Percentiles rank a stretch among this genome's conserved stretches.
phyloP scores from a whole-genome alignment of 345 rosid species.

The Euphorbia peplus region DNA sequence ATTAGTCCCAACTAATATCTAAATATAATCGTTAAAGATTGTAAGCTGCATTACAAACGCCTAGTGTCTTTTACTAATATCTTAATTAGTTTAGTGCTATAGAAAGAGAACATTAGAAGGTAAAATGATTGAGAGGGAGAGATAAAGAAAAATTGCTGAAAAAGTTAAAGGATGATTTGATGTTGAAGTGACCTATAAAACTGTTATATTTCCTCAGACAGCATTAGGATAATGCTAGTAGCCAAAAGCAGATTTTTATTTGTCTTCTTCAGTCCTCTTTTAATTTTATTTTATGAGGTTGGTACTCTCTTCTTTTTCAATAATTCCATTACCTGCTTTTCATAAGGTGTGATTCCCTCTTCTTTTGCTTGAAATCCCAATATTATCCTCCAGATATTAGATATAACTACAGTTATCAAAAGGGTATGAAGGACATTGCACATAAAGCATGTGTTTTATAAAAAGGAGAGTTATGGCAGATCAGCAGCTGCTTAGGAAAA shows the following conservation, averaged over 20 bases:
- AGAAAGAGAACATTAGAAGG: conserved; percentile 3
- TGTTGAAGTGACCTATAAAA: conserved; percentile 17
- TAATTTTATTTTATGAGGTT: background rate
- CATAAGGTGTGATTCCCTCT: background rate
- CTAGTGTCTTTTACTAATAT: background rate
- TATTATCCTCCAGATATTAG: conserved; percentile 9
- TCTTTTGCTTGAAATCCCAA: background rate
- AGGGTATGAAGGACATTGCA: conserved; percentile 5
- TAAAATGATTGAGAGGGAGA: background rate
- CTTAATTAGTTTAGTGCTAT: background rate
- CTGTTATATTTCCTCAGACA: conserved; percentile 13
- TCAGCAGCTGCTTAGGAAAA: background rate
- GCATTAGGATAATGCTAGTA: conserved; percentile 13
- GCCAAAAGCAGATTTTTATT: conserved; percentile 27
- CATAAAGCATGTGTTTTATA: background rate
- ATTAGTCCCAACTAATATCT: too few species aligned
- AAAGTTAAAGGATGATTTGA: conserved; percentile 11
- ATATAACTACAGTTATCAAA: too few species aligned
- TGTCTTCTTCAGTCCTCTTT: conserved; percentile 20
- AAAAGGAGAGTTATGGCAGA: conserved; percentile 9
- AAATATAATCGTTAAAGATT: too few species aligned
- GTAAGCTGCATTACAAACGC: too few species aligned
- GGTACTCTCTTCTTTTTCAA: background rate
- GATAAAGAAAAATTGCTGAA: background rate
- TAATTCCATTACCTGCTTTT: background rate